Percentiles rank a stretch among this genome's conserved stretches.
These are phyloP conservation scores for Coccinonectria pachysandricola DNA, from an alignment of 2,329 filamentous ascomycete genomes.

Conservation along the genomic window DNA sequence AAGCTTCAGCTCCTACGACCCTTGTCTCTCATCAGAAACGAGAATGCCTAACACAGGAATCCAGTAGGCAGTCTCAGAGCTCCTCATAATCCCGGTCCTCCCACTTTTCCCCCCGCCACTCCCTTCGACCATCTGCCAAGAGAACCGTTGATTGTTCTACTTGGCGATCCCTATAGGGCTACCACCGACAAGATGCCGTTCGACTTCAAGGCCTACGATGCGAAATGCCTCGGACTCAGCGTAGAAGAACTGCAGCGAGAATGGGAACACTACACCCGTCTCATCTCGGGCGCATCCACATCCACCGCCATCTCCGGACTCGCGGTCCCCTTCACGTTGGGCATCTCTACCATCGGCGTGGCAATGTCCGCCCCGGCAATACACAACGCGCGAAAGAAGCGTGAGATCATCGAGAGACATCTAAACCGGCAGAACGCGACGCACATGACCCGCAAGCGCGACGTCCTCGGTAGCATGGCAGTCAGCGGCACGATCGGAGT, in stretches of 20 bases:
- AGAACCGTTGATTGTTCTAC: no score
- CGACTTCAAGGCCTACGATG: slow-evolving; percentile 29
- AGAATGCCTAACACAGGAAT: no score
- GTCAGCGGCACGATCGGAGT: slow-evolving; percentile 27
- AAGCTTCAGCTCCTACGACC: no score
- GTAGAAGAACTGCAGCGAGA: slow-evolving; percentile 29
- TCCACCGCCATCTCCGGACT: slow-evolving; percentile 29
- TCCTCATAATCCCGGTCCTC: no score
- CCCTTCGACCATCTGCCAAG: no score
- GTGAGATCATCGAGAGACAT: slow-evolving; percentile 30
- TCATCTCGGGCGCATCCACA: slow-evolving; percentile 29
- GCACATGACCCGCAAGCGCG: slow-evolving; percentile 30
- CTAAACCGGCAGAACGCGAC: slow-evolving; percentile 23
- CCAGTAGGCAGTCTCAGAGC: no score
- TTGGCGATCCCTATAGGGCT: no score
- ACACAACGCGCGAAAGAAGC: slow-evolving; percentile 32
- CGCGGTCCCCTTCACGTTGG: slow-evolving; percentile 28
- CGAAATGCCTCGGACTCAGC: slow-evolving; percentile 26
- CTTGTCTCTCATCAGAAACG: no score
- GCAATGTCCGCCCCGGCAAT: slow-evolving; percentile 28
- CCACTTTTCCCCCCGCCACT: no score
- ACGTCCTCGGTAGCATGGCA: slow-evolving; percentile 29
- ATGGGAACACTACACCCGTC: slow-evolving; percentile 33
- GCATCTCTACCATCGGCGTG: slow-evolving; percentile 29
- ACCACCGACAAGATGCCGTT: slow-evolving; percentile 24